These are phyloP conservation scores for Chrysophaeum taylorii DNA, from an alignment of 352 stramenopile genomes.

Conservation along the genomic window DNA sequence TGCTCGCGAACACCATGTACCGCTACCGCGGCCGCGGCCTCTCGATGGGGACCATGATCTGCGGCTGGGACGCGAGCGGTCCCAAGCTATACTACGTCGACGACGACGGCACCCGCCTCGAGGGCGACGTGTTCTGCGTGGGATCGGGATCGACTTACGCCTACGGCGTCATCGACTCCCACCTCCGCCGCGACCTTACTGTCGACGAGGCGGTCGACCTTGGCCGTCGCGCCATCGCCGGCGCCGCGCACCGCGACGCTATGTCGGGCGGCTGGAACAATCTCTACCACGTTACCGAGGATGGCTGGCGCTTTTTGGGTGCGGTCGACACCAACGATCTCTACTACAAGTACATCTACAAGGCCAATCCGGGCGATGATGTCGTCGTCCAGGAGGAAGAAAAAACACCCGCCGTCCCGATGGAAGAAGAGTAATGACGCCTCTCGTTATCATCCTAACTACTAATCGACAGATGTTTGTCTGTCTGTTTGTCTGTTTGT, in stretches of 20 bases:
- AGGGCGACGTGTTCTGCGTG: constrained; percentile 96
- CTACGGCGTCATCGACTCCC: constrained; percentile 93
- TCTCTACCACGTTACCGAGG: constrained; percentile 90
- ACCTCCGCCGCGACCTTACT: constrained; percentile 77
- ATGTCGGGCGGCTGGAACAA: constrained; percentile 96
- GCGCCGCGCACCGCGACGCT: constrained; percentile 96
- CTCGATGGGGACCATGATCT: constrained; percentile 98
- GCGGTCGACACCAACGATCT: constrained; percentile 95
- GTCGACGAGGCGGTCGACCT: constrained; percentile 98
- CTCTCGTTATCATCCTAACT: too few species aligned
- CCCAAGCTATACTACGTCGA: constrained; percentile 99
- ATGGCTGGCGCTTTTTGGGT: constrained; percentile 91
- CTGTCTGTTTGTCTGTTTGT: too few species aligned
- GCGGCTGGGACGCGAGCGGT: constrained; percentile 94
- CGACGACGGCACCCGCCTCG: constrained; percentile 93
- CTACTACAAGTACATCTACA: constrained; percentile 75
- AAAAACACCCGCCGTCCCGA: too few species aligned
- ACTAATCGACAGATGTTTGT: too few species aligned
- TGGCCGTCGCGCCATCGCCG: constrained; percentile 96
- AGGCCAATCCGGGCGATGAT: too few species aligned
- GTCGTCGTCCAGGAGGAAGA: too few species aligned
- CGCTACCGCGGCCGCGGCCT: constrained; percentile 72
- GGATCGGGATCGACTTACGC: constrained; percentile 97
- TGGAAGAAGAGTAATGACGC: too few species aligned
- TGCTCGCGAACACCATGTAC: constrained; percentile 97